phyloP scores from a whole-genome alignment of 495 filamentous ascomycete species.

The Lichenothelia convexa region DNA sequence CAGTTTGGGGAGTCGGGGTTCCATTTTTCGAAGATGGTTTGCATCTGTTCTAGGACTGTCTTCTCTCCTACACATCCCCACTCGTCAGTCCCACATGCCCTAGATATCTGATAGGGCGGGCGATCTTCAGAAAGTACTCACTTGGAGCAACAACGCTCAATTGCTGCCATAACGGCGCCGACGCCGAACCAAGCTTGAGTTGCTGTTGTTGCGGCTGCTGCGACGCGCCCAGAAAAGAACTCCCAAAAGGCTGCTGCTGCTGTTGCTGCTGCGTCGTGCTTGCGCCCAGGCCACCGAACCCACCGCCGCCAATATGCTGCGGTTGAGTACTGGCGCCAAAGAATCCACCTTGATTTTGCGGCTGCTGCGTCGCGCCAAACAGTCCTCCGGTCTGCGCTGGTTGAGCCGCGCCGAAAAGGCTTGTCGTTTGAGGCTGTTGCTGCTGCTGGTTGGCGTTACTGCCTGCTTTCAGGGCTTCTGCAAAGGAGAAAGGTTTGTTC shows the following conservation, averaged over 20 bases:
- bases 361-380: slow-evolving; percentile 17
- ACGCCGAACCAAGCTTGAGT: slow-evolving; percentile 4
- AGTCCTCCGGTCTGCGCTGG: slow-evolving; percentile 10
- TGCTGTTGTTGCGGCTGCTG: slow-evolving; percentile 16
- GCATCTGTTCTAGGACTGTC: slow-evolving; percentile 69
- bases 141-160: too few relatives aligned
- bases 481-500: too few relatives aligned
- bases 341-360: slow-evolving; percentile 10
- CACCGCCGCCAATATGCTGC: too few relatives aligned
- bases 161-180: background rate
- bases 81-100: too few relatives aligned
- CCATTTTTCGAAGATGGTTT: slow-evolving; percentile 69
- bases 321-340: slow-evolving; percentile 9
- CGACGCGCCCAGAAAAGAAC: background rate
- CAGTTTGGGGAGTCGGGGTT: slow-evolving; percentile 49
- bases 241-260: slow-evolving; percentile 6
- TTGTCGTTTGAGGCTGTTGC: slow-evolving; percentile 10
- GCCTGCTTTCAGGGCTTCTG: too few relatives aligned
- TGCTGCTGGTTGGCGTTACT: slow-evolving; percentile 6
- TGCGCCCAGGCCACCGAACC: too few relatives aligned
- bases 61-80: slow-evolving; percentile 39
- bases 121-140: too few relatives aligned
- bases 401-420: slow-evolving; percentile 12
- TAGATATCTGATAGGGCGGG: too few relatives aligned
- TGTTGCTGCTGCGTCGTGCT: slow-evolving; percentile 26